Percentiles rank a stretch among this genome's conserved stretches.
Conservation (phyloP, 805 yeast genomes). For the Saturnispora mendoncae region DNA sequence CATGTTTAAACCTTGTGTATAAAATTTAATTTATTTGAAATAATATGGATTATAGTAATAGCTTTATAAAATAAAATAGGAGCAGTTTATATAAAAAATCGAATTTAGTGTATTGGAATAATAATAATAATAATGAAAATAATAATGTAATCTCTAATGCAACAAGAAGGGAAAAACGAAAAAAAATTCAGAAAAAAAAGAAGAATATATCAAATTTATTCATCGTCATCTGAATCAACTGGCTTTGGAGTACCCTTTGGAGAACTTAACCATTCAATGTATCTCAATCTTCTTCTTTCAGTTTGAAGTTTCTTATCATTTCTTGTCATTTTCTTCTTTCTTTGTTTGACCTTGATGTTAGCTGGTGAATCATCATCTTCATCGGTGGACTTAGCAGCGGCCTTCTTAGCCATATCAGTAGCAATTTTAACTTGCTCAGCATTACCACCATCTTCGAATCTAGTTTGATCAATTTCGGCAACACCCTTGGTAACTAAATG, state of each 20-base stretch:
- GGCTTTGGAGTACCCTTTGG: constrained; percentile 99
- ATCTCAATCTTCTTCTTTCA: constrained; percentile 88
- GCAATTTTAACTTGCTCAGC: constrained; percentile 37
- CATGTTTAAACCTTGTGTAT: constrained; percentile 9
- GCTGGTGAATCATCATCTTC: constrained; percentile 86
- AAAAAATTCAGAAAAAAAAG: background rate
- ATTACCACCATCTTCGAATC: constrained; percentile 72
- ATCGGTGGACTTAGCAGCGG: constrained; percentile 37
- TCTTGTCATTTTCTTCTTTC: constrained; percentile 95
- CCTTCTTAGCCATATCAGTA: constrained; percentile 37
- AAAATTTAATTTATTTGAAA: no score
- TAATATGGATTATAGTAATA: background rate
- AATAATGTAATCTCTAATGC: background rate
- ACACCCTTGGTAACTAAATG: constrained; percentile 76
- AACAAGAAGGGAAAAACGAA: background rate
- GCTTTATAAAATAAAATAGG: constrained; percentile 1
- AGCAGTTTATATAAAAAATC: background rate
- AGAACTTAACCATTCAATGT: constrained; percentile 87
- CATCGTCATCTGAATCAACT: constrained; percentile 84
- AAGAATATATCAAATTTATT: background rate
- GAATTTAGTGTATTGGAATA: no score
- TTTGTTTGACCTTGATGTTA: constrained; percentile 76
- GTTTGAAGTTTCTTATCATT: constrained; percentile 88
- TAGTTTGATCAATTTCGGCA: constrained; percentile 59
- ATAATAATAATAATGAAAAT: background rate